Percentiles rank a stretch among this genome's conserved stretches.
These are phyloP conservation scores for Rhododendron williamsianum DNA, from an alignment of 148 eudicot genomes.

Conservation along the genomic window DNA sequence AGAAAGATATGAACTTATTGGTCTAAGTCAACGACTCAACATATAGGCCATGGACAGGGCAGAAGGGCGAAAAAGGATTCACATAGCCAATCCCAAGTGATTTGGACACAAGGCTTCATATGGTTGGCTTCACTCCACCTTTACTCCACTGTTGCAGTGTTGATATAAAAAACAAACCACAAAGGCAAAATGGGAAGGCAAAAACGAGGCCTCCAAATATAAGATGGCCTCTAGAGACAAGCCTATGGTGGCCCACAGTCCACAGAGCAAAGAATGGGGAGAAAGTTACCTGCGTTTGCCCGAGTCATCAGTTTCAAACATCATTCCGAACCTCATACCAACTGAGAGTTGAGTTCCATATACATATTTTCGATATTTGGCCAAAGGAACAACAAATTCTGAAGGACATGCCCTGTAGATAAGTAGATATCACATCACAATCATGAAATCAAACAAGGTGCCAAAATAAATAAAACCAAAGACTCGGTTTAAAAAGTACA, in stretches of 20 bases:
- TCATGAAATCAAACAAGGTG: not conserved
- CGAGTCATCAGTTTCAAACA: slow-evolving; percentile 98
- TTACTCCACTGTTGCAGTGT: not conserved
- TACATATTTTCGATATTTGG: slow-evolving; percentile 68
- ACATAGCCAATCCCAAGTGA: not conserved
- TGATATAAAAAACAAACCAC: not conserved
- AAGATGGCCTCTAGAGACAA: not conserved
- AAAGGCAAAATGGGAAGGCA: not conserved
- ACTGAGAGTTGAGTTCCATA: slow-evolving; percentile 72
- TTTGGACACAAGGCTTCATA: not conserved
- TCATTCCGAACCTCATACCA: slow-evolving; percentile 98
- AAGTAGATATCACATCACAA: slow-evolving; percentile 10
- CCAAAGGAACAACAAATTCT: slow-evolving; percentile 82
- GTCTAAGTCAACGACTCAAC: not conserved
- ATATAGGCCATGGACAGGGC: not conserved
- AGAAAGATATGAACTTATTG: not conserved
- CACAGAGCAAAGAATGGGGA: not conserved
- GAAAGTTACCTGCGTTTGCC: slow-evolving; percentile 71
- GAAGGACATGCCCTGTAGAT: slow-evolving; percentile 86
- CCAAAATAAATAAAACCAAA: not conserved
- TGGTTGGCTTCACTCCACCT: not conserved
- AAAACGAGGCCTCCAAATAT: not conserved
- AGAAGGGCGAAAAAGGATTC: not conserved
- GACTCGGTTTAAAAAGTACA: not conserved
- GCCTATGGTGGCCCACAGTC: not conserved